Evolutionary conservation across 495 filamentous ascomycete genomes (phyloP).

Genomic region (Xylona heveae): DNA sequence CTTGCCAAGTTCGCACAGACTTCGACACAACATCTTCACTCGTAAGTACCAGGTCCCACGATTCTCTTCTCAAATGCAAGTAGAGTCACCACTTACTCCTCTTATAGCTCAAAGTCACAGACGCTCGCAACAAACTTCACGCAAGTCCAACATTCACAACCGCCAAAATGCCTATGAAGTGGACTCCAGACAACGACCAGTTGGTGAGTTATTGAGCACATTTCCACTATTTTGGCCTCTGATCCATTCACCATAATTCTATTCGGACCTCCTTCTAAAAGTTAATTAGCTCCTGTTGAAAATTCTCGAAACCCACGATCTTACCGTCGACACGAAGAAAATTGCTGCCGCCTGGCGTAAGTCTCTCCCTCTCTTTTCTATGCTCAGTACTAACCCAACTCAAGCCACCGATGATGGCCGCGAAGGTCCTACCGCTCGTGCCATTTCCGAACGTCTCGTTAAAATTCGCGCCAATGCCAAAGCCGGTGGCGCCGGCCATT

Average conservation of each 20-base stretch:
- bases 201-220: conserved; percentile 14
- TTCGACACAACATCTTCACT: no score
- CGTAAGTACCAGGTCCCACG: no score
- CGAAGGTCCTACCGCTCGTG: conserved; percentile 21
- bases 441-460: conserved; percentile 26
- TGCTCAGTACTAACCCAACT: neutral
- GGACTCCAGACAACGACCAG: conserved; percentile 20
- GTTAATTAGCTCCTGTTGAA: conserved; percentile 22
- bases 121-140: neutral
- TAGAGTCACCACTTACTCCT: no score
- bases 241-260: conserved; percentile 1
- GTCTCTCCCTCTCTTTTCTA: conserved; percentile 5
- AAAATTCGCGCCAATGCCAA: conserved; percentile 17
- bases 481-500: conserved; percentile 2
- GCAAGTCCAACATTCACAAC: neutral
- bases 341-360: conserved; percentile 25
- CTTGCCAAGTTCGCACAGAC: no score
- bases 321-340: conserved; percentile 18
- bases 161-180: conserved; percentile 20
- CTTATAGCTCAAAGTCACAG: no score
- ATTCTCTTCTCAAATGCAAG: no score
- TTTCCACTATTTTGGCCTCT: neutral
- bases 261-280: neutral
- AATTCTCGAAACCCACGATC: conserved; percentile 22
- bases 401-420: conserved; percentile 1